Base-by-base conservation (phyloP, 140 eudicot genomes). In the Cichorium intybus region DNA sequence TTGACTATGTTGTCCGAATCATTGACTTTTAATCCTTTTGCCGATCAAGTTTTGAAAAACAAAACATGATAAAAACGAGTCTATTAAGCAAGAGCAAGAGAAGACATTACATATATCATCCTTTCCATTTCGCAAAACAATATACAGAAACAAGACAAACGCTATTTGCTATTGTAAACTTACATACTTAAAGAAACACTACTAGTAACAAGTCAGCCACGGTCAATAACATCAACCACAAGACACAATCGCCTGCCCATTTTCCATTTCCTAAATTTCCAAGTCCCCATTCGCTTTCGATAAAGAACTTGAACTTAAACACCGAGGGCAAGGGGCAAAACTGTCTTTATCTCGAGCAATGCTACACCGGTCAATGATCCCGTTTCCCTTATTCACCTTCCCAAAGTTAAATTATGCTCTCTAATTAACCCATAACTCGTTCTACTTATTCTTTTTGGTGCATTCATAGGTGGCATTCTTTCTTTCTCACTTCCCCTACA, bases 171-270 rank as follows among this genome's bases (percentile, higher is more conserved):
- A 75, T 68, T 27, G 47, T 68, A 68, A 75, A 68, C 80, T 68
- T 60, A 55, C 75, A 67, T 68, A 75, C 47, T 15, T 26, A 20
- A 67, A 74, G 31, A 60, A 53, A 39, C 46, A 18, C 75, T 75
- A 75, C 71, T 20, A 24, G 75, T 75, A 75, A 75, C 80, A 68
- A 75, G 75, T 75, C 80, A 75, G 70, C 71, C 75, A 24, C 71
- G 60, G 75, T 52, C 46, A 60, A 64, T 54, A 75, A 52, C 80
- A 75, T 61, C 66, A 68, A 51, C 80, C 64, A 62, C 58, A 60
- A 26, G 68, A 72, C 78, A 48, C 26, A 17, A 33, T 73, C 39
- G 17, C 56, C 61, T 16, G 24, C 75, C 52, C 17, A 18, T 27
- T 56, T 56, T n/a, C 26, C 24, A 31, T 16, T 62, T 46, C n/a